Base-by-base conservation (phyloP, 2,329 filamentous ascomycete genomes). In the Colletotrichum echinochloae region DNA sequence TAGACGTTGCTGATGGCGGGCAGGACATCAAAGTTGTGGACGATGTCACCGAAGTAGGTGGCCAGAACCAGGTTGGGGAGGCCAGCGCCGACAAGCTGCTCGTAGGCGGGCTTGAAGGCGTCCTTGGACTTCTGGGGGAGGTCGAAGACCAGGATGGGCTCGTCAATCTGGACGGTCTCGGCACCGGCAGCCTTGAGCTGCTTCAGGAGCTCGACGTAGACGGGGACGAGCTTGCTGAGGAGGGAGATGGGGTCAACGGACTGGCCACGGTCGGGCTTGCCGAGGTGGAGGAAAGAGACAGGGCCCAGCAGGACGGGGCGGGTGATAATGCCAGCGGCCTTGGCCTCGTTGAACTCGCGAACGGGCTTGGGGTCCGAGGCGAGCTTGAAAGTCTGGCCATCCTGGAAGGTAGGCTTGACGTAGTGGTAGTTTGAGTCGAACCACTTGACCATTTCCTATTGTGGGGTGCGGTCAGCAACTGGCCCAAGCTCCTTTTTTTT, bases 391-490 rank as follows among this genome's bases (percentile, higher is more conserved):
- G 89, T 91, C 90, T 99, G 96, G 89, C 93, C 92, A 87, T 98
- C 92, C 86, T 98, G 94, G 76, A 99, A 90, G 74, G 96, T 98
- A 75, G 96, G 96, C 91, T 98, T 98, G 87, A 98, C 96, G 85
- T 99, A 99, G 90, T 98, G 96, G 92, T 99, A 99, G 92, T 99
- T 99, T 76, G 94, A 97, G 89, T 99, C 96, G 82, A 99, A 99
- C 96, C 96, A 99, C 90, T 99, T 99, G 79, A 99, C 96, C 96
- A 99, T 99, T 90, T 99, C 96, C 72, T 73, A 35, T 60, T 68
- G 52, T 63, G 54, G 55, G 39, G 41, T 7, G 33, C 60, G 20
- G 35, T 71, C 35, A 71, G 60, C 20, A 71, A 20, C 39, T 70
- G 61, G 39, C 55, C 52, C 37, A 46, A 49, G 49, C 51, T 65